Evolutionary conservation across 1,284 basidiomycete genomes (phyloP).

Genomic region (Marasmius fiardii): DNA sequence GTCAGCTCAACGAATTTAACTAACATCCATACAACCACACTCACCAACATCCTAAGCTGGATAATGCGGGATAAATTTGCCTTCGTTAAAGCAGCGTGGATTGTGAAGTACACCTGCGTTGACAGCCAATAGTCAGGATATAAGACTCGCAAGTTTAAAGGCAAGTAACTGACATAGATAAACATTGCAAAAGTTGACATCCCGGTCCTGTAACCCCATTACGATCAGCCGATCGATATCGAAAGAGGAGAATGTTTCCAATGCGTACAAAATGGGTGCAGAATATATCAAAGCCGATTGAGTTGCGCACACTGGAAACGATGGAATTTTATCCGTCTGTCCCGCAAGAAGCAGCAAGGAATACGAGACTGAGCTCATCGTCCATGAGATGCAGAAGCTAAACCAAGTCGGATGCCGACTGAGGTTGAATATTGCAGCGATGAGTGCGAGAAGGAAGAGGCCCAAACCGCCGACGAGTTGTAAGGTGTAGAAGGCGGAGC

Average conservation of each 20-base stretch:
- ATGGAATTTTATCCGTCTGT: slow-evolving; percentile 18
- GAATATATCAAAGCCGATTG: slow-evolving; percentile 27
- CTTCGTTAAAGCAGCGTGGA: background rate
- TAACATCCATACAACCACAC: background rate
- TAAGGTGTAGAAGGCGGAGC: slow-evolving; percentile 23
- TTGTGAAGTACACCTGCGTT: background rate
- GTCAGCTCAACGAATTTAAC: background rate
- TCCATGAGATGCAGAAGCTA: slow-evolving; percentile 30
- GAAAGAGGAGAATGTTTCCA: slow-evolving; percentile 6
- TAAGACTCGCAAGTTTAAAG: background rate
- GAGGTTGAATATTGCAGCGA: slow-evolving; percentile 20
- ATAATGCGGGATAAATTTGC: background rate
- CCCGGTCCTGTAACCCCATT: slow-evolving; percentile 20
- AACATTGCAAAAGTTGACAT: slow-evolving; percentile 23
- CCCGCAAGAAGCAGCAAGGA: slow-evolving; percentile 25
- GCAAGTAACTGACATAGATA: slow-evolving; percentile 21
- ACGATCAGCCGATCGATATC: background rate
- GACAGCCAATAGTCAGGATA: background rate
- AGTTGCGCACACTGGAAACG: slow-evolving; percentile 20
- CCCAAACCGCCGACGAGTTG: slow-evolving; percentile 22
- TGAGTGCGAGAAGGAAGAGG: slow-evolving; percentile 22
- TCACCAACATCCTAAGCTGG: background rate
- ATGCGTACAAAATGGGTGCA: slow-evolving; percentile 23
- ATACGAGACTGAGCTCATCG: slow-evolving; percentile 27
- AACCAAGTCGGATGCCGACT: slow-evolving; percentile 28